Conservation (phyloP, 2,329 filamentous ascomycete genomes). For the Helminthosporium solani region DNA sequence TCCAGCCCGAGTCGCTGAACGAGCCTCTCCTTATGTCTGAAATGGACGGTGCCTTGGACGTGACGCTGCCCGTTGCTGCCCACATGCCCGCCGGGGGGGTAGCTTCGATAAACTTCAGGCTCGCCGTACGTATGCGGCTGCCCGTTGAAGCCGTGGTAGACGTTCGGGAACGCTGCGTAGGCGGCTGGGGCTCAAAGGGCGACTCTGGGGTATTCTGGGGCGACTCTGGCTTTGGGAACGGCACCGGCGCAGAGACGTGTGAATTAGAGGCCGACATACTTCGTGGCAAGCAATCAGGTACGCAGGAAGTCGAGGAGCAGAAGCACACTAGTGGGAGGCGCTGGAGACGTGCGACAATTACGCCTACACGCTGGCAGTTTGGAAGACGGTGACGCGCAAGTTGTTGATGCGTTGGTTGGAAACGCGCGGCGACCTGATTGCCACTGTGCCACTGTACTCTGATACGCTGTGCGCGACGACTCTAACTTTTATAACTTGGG, state of each 20-base stretch:
- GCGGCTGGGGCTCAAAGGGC: conserved; percentile 17
- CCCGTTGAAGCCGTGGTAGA: conserved; percentile 35
- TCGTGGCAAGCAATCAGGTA: conserved; percentile 1
- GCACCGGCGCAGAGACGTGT: conserved; percentile 26
- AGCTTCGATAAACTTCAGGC: conserved; percentile 41
- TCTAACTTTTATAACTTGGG: neutral
- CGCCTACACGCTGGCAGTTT: no score
- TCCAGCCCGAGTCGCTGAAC: conserved; percentile 38
- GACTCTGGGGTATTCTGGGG: conserved; percentile 7
- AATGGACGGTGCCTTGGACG: conserved; percentile 46
- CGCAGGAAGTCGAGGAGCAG: neutral
- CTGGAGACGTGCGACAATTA: no score
- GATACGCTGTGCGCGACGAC: conserved; percentile 2
- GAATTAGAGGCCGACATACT: conserved; percentile 12
- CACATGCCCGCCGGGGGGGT: conserved; percentile 45
- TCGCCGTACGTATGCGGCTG: conserved; percentile 36
- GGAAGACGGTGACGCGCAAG: no score
- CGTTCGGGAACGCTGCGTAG: conserved; percentile 23
- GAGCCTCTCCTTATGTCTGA: conserved; percentile 45
- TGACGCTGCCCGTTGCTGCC: conserved; percentile 47
- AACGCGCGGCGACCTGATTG: conserved; percentile 3
- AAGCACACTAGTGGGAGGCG: no score
- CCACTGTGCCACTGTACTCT: conserved; percentile 2
- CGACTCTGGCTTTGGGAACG: conserved; percentile 27
- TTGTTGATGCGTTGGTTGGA: neutral